Base-by-base conservation (phyloP, 805 yeast genomes). In the Candida taoyuanica region DNA sequence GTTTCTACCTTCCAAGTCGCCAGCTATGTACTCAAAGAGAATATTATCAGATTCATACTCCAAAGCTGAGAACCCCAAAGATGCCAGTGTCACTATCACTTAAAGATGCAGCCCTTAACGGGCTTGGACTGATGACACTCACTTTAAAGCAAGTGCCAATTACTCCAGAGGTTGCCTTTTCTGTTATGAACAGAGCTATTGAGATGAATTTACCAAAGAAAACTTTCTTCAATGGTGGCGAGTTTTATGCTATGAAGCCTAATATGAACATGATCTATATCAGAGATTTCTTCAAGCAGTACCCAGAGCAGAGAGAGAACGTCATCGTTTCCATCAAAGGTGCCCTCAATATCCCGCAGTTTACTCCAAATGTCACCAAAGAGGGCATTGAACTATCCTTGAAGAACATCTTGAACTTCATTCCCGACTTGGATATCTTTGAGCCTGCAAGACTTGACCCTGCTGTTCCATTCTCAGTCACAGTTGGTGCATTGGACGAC, bases 61-160 rank as follows among this genome's bases (percentile, higher is more conserved):
- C n/a, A n/a, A n/a, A n/a, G n/a, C n/a, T n/a, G n/a, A n/a, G n/a
- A n/a, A n/a, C 11, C 24, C 7, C 24, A 8, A 21, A 21, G 7
- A 21, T 21, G 11, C 7, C 24, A 21, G 24, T 11, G 11, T 21
- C 9, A 7, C 24, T 8, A 21, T 21, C 24, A 8, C 24, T 21
- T 21, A 21, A 21, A 13, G 33, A 31, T 5, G 33, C 18, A 11
- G 7, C 33, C 29, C 5, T 12, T 13, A 37, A 31, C 17, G 95
- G 95, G 30, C 76, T 72, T 47, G 96, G 96, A 33, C 68, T 86
- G 43, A 85, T 87, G 95, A 73, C 81, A 36, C 66, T 84, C 56
- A 83, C 95, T 1, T 76, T 83, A 83, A 67, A 70, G 20, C 73
- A 78, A 0, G 56, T 48, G 0, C 85, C 84, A 25, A 57, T 71